phyloP scores from a whole-genome alignment of 495 filamentous ascomycete genomes.

The Aspergillus panamensis region DNA sequence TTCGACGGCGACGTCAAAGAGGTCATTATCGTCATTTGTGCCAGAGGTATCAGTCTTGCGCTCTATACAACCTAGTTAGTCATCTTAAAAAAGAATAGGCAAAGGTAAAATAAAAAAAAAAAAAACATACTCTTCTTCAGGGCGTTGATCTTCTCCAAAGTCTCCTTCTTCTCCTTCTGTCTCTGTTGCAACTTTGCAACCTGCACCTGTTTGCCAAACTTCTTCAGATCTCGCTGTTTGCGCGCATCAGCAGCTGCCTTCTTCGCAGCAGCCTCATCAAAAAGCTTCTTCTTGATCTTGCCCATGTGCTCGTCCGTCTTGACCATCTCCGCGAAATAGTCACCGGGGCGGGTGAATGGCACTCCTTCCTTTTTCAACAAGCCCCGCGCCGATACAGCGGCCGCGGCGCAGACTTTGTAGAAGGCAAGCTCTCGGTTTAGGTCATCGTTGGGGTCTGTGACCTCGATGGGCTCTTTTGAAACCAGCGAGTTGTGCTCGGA shows the following conservation, averaged over 20 bases:
- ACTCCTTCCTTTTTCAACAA: constrained; percentile 77
- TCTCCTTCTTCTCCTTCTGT: constrained; percentile 83
- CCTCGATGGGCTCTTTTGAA: constrained; percentile 48
- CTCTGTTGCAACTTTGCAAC: constrained; percentile 92
- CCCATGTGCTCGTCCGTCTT: constrained; percentile 98
- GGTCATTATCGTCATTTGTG: constrained; percentile 72
- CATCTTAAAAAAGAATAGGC: neutral
- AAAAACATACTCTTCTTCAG: constrained; percentile 78
- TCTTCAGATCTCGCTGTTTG: constrained; percentile 92
- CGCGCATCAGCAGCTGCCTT: constrained; percentile 90
- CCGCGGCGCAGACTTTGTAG: constrained; percentile 84
- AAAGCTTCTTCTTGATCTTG: constrained; percentile 86
- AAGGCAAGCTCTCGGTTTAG: constrained; percentile 87
- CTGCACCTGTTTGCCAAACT: constrained; percentile 99
- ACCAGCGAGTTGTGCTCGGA: constrained; percentile 62
- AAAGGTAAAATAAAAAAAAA: constrained; percentile 20
- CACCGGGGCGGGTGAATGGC: constrained; percentile 79
- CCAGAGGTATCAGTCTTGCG: constrained; percentile 68
- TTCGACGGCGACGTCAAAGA: constrained; percentile 94
- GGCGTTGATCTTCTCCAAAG: constrained; percentile 85
- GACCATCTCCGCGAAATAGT: constrained; percentile 99
- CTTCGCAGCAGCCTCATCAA: constrained; percentile 86
- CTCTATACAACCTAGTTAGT: constrained; percentile 51
- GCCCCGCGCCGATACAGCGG: constrained; percentile 65
- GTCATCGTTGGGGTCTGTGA: constrained; percentile 78